Percentiles rank a stretch among this genome's conserved stretches.
Conservation (phyloP, 2,329 filamentous ascomycete genomes). For the Rugonectria rugulosa region DNA sequence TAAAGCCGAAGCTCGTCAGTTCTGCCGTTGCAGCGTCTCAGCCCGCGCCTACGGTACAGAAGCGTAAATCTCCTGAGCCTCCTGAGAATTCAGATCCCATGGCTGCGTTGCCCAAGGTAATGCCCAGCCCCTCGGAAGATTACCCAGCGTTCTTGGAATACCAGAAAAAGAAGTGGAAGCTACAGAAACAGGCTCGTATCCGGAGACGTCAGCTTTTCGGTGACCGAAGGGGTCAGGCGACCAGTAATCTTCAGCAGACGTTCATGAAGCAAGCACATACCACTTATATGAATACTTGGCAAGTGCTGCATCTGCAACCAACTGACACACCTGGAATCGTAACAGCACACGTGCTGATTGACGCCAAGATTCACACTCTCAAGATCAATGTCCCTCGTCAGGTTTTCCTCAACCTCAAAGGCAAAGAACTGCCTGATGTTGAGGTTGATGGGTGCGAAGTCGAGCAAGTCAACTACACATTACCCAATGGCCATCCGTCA, state of each 20-base stretch:
- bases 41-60: constrained; percentile 59
- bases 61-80: constrained; percentile 77
- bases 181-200: constrained; percentile 88
- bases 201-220: constrained; percentile 92
- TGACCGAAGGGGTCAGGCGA: constrained; percentile 68
- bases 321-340: constrained; percentile 89
- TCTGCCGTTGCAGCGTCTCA: constrained; percentile 65
- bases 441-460: constrained; percentile 86
- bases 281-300: constrained; percentile 93
- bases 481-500: constrained; percentile 94
- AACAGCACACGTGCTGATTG: constrained; percentile 88
- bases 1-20: constrained; percentile 69
- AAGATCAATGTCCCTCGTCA: constrained; percentile 90
- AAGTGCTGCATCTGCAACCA: constrained; percentile 84
- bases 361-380: constrained; percentile 86
- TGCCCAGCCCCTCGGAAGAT: constrained; percentile 86
- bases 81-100: constrained; percentile 78
- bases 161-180: constrained; percentile 99
- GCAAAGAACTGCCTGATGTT: constrained; percentile 85
- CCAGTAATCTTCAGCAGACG: constrained; percentile 67
- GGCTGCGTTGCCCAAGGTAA: constrained; percentile 79
- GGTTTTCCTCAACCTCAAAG: constrained; percentile 91
- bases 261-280: constrained; percentile 94
- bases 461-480: constrained; percentile 90
- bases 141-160: constrained; percentile 90